A percentile compares a stretch with the other conserved stretches of the same genome.
Evolutionary conservation across 345 rosid species (phyloP).

Genomic region (Hibiscus mutabilis): DNA sequence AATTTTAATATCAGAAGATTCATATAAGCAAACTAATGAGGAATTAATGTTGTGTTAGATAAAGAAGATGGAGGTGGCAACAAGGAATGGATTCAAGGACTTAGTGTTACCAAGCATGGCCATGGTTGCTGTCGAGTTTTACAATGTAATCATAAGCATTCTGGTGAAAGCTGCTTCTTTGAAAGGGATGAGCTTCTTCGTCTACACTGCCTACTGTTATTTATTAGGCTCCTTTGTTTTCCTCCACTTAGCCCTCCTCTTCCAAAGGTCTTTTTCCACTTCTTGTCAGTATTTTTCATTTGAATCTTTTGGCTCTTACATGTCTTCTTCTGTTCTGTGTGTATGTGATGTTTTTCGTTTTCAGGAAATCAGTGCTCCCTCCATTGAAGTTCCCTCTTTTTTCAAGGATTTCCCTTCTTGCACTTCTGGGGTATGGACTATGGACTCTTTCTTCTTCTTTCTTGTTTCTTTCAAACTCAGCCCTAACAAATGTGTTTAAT

Average conservation of each 20-base stretch:
- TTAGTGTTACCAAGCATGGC: conserved; percentile 21
- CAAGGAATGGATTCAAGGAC: conserved; percentile 18
- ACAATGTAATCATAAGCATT: conserved; percentile 19
- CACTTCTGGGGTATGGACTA: conserved; percentile 23
- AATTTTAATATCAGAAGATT: too few species aligned
- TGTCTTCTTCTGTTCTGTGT: neutral
- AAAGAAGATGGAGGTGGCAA: neutral
- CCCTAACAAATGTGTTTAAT: neutral
- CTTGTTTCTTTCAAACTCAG: too few species aligned
- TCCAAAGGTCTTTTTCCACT: too few species aligned
- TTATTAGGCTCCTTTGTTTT: conserved; percentile 20
- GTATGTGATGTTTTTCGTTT: neutral
- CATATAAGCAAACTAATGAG: too few species aligned
- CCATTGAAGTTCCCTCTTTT: conserved; percentile 17
- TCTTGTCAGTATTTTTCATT: too few species aligned
- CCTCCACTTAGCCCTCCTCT: conserved; percentile 15
- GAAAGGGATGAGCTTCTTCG: conserved; percentile 28
- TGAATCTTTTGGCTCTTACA: too few species aligned
- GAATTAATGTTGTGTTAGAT: too few species aligned
- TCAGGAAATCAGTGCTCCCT: conserved; percentile 15
- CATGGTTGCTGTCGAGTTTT: conserved; percentile 25
- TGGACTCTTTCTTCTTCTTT: too few species aligned
- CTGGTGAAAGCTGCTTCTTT: conserved; percentile 32
- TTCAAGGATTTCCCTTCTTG: conserved; percentile 25
- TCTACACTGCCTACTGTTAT: conserved; percentile 22